Evolutionary conservation across 2,329 filamentous ascomycete genomes (phyloP).

Genomic region (Fusarium verrucosum): DNA sequence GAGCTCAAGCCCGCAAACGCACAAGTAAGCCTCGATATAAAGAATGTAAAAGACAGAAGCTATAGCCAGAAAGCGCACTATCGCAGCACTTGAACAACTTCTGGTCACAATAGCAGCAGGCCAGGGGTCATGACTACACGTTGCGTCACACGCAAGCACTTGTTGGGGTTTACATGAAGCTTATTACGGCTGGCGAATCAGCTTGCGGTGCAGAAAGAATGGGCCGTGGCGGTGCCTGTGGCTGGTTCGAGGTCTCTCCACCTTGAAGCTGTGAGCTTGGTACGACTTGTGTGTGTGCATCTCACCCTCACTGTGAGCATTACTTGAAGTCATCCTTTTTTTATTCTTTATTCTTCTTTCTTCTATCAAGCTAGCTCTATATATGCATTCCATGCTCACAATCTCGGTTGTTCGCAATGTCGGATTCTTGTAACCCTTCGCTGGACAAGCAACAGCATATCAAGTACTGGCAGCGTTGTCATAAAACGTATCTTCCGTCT

Average conservation of each 20-base stretch:
- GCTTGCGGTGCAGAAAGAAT: constrained; percentile 9
- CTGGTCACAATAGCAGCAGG: constrained; percentile 16
- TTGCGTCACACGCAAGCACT: constrained; percentile 34
- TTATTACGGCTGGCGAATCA: constrained; percentile 19
- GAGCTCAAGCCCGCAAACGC: not conserved
- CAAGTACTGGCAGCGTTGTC: constrained; percentile 92
- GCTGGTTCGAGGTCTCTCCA: constrained; percentile 1
- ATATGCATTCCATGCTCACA: not conserved
- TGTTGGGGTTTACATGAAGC: constrained; percentile 10
- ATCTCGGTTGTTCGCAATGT: constrained; percentile 9
- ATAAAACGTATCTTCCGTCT: constrained; percentile 80
- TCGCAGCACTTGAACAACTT: constrained; percentile 18
- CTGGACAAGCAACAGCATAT: constrained; percentile 75
- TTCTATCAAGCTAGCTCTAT: not conserved
- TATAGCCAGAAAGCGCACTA: not conserved
- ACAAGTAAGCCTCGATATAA: not conserved
- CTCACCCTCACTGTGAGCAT: not conserved
- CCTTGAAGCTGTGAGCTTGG: not conserved
- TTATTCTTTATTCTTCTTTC: not conserved
- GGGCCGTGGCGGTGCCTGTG: constrained; percentile 23
- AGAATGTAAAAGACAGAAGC: not conserved
- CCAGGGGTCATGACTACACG: constrained; percentile 20
- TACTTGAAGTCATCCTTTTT: not conserved
- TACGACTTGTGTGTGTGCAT: constrained; percentile 7
- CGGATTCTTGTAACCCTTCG: constrained; percentile 38